These are phyloP conservation scores for Colletotrichum orchidophilum DNA, from an alignment of 2,329 filamentous ascomycete species.

Conservation along the genomic window DNA sequence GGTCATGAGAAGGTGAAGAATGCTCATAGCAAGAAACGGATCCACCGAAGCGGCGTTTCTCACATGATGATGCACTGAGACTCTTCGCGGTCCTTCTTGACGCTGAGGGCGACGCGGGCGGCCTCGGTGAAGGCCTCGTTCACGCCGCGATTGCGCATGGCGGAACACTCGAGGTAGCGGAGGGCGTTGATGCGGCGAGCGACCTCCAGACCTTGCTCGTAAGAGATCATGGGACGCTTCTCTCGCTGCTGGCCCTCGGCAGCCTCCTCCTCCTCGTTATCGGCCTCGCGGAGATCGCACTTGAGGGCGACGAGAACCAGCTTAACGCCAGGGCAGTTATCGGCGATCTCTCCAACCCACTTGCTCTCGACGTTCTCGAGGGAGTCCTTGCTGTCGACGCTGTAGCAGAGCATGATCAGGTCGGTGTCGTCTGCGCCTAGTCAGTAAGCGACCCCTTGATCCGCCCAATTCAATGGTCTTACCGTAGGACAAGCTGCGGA, in stretches of 20 bases:
- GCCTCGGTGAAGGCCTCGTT: constrained; percentile 99
- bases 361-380: constrained; percentile 99
- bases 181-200: constrained; percentile 91
- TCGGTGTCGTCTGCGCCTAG: constrained; percentile 78
- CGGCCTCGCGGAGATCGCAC: constrained; percentile 89
- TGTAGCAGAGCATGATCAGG: constrained; percentile 98
- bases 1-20: neutral
- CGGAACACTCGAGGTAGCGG: constrained; percentile 97
- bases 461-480: constrained; percentile 15
- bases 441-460: neutral
- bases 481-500: constrained; percentile 95
- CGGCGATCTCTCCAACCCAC: constrained; percentile 97
- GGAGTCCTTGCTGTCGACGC: constrained; percentile 94
- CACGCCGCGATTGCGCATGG: constrained; percentile 96
- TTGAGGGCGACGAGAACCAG: constrained; percentile 95
- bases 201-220: constrained; percentile 90
- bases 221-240: constrained; percentile 79
- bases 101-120: constrained; percentile 86
- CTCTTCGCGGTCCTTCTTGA: constrained; percentile 72
- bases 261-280: constrained; percentile 74
- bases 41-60: constrained; percentile 13
- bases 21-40: neutral
- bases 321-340: constrained; percentile 96
- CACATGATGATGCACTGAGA: constrained; percentile 71
- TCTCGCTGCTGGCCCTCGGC: constrained; percentile 55